Conservation (phyloP, 1,284 basidiomycete species). For the Omphalotus olearius region DNA sequence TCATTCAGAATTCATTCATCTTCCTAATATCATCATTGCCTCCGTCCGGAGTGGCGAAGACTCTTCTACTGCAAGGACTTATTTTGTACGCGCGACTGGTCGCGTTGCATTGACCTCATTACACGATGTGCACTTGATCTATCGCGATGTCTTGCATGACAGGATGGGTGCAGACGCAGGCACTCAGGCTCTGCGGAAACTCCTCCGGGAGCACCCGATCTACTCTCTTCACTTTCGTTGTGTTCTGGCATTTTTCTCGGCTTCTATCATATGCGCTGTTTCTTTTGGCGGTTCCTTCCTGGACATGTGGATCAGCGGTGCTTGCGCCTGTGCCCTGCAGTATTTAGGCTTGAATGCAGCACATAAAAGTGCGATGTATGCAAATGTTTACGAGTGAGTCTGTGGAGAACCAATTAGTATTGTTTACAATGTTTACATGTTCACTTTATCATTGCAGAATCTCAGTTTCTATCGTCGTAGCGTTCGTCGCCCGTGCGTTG, state of each 20-base stretch:
- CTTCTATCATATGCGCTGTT: constrained; percentile 73
- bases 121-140: constrained; percentile 70
- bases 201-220: constrained; percentile 58
- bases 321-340: constrained; percentile 65
- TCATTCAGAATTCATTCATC: constrained; percentile 67
- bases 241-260: constrained; percentile 68
- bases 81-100: constrained; percentile 74
- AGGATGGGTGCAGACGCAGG: constrained; percentile 64
- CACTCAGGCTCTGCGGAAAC: constrained; percentile 50
- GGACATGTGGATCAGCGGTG: constrained; percentile 79
- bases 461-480: constrained; percentile 76
- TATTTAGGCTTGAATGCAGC: constrained; percentile 77
- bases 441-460: constrained; percentile 47
- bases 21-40: constrained; percentile 76
- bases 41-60: constrained; percentile 66
- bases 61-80: constrained; percentile 56
- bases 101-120: constrained; percentile 71
- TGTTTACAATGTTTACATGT: too few relatives aligned
- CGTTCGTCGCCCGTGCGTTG: constrained; percentile 73
- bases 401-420: background rate
- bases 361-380: constrained; percentile 78
- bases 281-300: constrained; percentile 80
- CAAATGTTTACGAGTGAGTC: constrained; percentile 84
- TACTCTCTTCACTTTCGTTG: constrained; percentile 64
- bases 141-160: constrained; percentile 77